phyloP scores from a whole-genome alignment of 2,329 filamentous ascomycete species.

The Penicillium sp. region DNA sequence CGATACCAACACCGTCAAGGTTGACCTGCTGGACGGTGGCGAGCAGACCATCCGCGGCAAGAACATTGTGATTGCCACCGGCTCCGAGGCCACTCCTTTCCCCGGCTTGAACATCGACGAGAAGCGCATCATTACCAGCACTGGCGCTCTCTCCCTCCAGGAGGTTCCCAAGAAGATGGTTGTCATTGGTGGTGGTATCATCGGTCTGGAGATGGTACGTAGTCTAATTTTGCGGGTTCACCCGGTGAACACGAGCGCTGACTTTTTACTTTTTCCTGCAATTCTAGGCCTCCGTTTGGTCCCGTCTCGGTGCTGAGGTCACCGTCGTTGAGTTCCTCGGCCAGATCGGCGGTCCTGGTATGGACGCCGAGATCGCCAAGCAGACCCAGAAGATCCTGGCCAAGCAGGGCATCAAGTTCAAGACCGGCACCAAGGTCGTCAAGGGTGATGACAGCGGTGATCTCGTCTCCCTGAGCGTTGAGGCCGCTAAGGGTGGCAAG shows the following conservation, averaged over 20 bases:
- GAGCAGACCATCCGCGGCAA: conserved; percentile 86
- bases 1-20: conserved; percentile 88
- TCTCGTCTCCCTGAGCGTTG: conserved; percentile 78
- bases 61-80: conserved; percentile 98
- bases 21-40: conserved; percentile 86
- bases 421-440: conserved; percentile 93
- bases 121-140: conserved; percentile 96
- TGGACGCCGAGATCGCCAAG: conserved; percentile 95
- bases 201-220: conserved; percentile 91
- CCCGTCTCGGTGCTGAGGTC: conserved; percentile 86
- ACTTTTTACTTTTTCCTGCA: background rate
- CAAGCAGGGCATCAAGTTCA: conserved; percentile 98
- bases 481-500: conserved; percentile 96
- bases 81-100: conserved; percentile 93
- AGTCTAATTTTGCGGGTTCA: background rate
- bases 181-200: conserved; percentile 97
- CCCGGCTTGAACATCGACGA: conserved; percentile 95
- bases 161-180: conserved; percentile 95
- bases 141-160: conserved; percentile 84
- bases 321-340: conserved; percentile 96
- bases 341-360: conserved; percentile 96
- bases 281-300: conserved; percentile 82
- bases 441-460: conserved; percentile 80
- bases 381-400: conserved; percentile 85
- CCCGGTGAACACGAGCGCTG: background rate